A percentile compares a stretch with the other conserved stretches of the same genome.
phyloP scores from a whole-genome alignment of 257 asterid genomes.

The Solanum sitiens region DNA sequence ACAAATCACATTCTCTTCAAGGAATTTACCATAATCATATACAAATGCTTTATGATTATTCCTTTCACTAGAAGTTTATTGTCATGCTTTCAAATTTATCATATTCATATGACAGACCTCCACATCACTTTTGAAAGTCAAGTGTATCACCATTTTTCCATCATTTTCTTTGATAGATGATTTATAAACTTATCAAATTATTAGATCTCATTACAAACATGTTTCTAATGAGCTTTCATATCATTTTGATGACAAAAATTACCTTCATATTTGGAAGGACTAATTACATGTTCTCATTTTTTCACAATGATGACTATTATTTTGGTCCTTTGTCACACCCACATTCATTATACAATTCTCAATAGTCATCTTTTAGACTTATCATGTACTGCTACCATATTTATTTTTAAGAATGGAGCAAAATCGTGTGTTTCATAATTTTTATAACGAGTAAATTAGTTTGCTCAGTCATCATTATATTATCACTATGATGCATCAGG shows the following conservation, averaged over 20 bases:
- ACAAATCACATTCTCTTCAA: too few species aligned
- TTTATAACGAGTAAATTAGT: not conserved
- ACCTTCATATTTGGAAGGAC: not conserved
- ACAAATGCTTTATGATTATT: too few species aligned
- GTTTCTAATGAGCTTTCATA: not conserved
- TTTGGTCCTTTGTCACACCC: not conserved
- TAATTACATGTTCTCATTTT: not conserved
- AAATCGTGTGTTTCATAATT: not conserved
- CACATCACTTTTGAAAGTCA: too few species aligned
- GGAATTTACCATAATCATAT: too few species aligned
- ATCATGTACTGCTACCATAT: not conserved
- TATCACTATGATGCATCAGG: not conserved
- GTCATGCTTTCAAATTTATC: too few species aligned
- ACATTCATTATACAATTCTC: not conserved
- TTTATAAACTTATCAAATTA: not conserved
- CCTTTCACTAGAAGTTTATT: too few species aligned
- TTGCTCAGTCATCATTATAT: too few species aligned
- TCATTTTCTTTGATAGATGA: not conserved
- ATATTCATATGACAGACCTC: too few species aligned
- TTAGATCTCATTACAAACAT: not conserved
- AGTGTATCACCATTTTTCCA: not conserved
- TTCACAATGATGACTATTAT: not conserved
- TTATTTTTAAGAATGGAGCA: not conserved
- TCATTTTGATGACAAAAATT: too few species aligned
- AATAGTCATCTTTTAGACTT: not conserved